Conservation (phyloP, 2,329 filamentous ascomycete species). For the Cryphonectria nitschkei region DNA sequence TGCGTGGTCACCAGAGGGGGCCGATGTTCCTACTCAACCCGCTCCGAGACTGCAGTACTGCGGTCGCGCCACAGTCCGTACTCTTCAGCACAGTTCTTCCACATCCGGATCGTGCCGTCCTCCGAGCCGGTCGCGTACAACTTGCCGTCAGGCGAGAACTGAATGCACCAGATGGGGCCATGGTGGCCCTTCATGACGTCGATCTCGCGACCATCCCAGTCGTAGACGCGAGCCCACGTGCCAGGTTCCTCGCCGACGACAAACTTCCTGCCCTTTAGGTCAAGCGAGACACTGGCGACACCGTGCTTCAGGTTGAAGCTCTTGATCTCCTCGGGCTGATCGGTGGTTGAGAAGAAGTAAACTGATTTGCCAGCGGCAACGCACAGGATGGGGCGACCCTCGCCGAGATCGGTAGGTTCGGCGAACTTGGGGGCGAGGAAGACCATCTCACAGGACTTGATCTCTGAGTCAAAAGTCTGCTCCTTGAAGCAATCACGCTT, state of each 20-base stretch:
- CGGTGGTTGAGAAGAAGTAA: conserved; percentile 84
- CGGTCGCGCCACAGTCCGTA: conserved; percentile 67
- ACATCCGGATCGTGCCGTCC: conserved; percentile 95
- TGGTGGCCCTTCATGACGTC: conserved; percentile 97
- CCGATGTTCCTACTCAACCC: conserved; percentile 29
- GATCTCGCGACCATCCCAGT: conserved; percentile 82
- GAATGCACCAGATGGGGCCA: conserved; percentile 94
- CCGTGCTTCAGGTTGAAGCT: conserved; percentile 79
- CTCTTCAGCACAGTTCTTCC: conserved; percentile 70
- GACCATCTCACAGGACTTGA: conserved; percentile 91
- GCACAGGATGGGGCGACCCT: conserved; percentile 74
- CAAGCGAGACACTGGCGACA: conserved; percentile 87
- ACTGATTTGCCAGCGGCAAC: conserved; percentile 94
- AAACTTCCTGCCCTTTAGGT: conserved; percentile 78
- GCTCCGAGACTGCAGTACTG: conserved; percentile 33
- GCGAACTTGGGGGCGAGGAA: conserved; percentile 63
- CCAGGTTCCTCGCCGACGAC: conserved; percentile 90
- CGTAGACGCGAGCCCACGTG: conserved; percentile 95
- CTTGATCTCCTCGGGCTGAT: conserved; percentile 75
- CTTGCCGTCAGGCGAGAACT: conserved; percentile 93
- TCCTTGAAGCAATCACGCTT: conserved; percentile 75
- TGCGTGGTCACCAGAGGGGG: conserved; percentile 23
- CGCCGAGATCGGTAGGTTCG: conserved; percentile 64
- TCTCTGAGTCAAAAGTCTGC: conserved; percentile 78
- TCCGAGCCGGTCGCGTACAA: conserved; percentile 96